A percentile compares a stretch with the other conserved stretches of the same genome.
Conservation (phyloP, 2,329 filamentous ascomycete genomes). For the Paracoccidioides brasiliensis region DNA sequence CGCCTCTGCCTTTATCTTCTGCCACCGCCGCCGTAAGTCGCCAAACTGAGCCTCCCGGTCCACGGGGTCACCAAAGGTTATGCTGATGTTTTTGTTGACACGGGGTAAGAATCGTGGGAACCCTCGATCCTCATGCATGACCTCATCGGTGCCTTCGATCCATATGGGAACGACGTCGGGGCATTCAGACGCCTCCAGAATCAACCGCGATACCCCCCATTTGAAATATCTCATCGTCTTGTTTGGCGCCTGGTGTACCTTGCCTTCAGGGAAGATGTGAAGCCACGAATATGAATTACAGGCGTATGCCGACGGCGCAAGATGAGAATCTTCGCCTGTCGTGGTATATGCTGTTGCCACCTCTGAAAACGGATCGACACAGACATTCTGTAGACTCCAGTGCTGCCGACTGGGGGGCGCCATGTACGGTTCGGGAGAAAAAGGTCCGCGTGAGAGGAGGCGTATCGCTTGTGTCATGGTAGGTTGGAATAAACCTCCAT, state of each 20-base stretch:
- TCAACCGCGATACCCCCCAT: conserved; percentile 85
- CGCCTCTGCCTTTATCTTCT: conserved; percentile 44
- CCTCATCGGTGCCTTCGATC: conserved; percentile 73
- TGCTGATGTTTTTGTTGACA: conserved; percentile 52
- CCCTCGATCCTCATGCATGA: conserved; percentile 73
- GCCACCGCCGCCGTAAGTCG: conserved; percentile 63
- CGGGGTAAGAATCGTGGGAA: conserved; percentile 76
- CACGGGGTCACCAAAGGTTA: conserved; percentile 68
- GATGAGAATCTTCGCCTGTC: conserved; percentile 38
- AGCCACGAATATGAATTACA: conserved; percentile 68
- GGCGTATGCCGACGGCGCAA: conserved; percentile 58
- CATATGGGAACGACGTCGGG: conserved; percentile 90
- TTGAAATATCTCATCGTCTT: conserved; percentile 91
- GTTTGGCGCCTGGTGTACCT: conserved; percentile 73
- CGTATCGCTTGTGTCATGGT: conserved; percentile 77
- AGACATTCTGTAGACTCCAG: conserved; percentile 30
- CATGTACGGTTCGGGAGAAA: conserved; percentile 36
- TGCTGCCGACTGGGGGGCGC: conserved; percentile 22
- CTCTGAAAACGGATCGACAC: conserved; percentile 36
- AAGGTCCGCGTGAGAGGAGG: conserved; percentile 58
- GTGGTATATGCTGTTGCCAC: conserved; percentile 29
- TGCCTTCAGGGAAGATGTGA: conserved; percentile 91
- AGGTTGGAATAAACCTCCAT: conserved; percentile 81
- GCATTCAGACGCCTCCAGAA: conserved; percentile 75
- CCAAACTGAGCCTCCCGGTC: conserved; percentile 65